phyloP scores from a whole-genome alignment of 164 flowering plant species.

The Akebia trifoliata region DNA sequence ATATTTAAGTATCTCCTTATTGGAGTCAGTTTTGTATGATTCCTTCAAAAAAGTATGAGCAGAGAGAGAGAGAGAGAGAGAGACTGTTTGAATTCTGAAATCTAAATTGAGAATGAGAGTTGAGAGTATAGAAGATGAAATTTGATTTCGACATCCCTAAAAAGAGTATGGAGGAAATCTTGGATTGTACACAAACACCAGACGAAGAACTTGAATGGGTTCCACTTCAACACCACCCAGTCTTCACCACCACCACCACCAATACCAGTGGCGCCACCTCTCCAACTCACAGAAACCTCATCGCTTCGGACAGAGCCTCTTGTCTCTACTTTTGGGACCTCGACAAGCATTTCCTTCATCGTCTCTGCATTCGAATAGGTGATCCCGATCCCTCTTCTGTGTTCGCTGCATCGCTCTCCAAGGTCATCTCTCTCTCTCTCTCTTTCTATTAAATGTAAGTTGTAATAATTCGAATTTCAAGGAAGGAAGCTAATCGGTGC shows the following conservation, averaged over 20 bases:
- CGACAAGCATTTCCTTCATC: constrained; percentile 40
- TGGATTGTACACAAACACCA: constrained; percentile 25
- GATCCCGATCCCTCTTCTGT: constrained; percentile 71
- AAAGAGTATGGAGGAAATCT: constrained; percentile 2
- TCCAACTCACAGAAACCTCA: constrained; percentile 30
- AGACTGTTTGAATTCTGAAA: too few relatives aligned
- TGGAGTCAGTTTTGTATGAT: too few relatives aligned
- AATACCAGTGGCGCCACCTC: neutral
- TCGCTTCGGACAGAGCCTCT: constrained; percentile 84
- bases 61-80: too few relatives aligned
- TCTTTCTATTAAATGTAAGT: too few relatives aligned
- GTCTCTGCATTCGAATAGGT: constrained; percentile 59
- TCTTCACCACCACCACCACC: constrained; percentile 38
- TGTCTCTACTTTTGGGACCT: constrained; percentile 73
- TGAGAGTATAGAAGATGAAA: constrained; percentile 19
- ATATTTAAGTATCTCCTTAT: too few relatives aligned
- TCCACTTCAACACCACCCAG: constrained; percentile 66
- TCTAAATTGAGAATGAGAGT: too few relatives aligned
- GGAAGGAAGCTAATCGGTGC: too few relatives aligned
- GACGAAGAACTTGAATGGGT: constrained; percentile 58
- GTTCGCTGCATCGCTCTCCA: constrained; percentile 68
- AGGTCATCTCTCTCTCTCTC: constrained; percentile 32
- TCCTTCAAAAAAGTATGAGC: too few relatives aligned
- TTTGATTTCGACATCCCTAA: constrained; percentile 21
- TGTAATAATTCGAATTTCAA: too few relatives aligned